These are phyloP conservation scores for Neofusicoccum ribis DNA, from an alignment of 2,329 filamentous ascomycete genomes.

Conservation along the genomic window DNA sequence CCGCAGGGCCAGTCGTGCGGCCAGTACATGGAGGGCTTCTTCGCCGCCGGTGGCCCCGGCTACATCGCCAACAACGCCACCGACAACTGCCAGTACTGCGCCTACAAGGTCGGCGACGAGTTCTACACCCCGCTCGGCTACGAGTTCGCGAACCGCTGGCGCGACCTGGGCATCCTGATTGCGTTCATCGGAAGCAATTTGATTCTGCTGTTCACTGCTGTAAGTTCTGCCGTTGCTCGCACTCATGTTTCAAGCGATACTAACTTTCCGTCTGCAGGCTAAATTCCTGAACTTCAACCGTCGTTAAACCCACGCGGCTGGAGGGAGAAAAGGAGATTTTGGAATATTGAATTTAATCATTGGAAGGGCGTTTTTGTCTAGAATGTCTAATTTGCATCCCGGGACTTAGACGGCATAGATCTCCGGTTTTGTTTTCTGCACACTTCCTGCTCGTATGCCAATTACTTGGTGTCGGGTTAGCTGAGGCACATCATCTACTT, in stretches of 20 bases:
- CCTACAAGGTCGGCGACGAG: conserved; percentile 76
- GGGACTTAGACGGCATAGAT: background rate
- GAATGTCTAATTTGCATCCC: background rate
- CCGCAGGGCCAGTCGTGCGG: conserved; percentile 69
- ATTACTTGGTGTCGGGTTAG: background rate
- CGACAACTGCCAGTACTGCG: conserved; percentile 74
- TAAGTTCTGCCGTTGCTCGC: background rate
- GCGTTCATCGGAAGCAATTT: conserved; percentile 79
- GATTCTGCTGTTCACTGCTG: conserved; percentile 60
- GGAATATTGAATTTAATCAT: conserved; percentile 1
- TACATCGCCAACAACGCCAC: conserved; percentile 70
- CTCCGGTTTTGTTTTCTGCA: background rate
- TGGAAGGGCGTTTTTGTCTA: background rate
- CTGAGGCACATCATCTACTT: background rate
- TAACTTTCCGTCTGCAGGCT: background rate
- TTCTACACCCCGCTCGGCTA: conserved; percentile 72
- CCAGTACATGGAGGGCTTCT: conserved; percentile 73
- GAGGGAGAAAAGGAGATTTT: background rate
- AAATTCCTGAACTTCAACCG: conserved; percentile 19
- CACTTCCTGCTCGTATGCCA: background rate
- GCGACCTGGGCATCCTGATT: conserved; percentile 76
- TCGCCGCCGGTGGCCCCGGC: conserved; percentile 65
- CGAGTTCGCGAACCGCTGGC: conserved; percentile 70
- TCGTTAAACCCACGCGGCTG: background rate
- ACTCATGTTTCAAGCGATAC: background rate